These are phyloP conservation scores for Lasiosphaeria miniovina DNA, from an alignment of 495 filamentous ascomycete species.

Conservation along the genomic window DNA sequence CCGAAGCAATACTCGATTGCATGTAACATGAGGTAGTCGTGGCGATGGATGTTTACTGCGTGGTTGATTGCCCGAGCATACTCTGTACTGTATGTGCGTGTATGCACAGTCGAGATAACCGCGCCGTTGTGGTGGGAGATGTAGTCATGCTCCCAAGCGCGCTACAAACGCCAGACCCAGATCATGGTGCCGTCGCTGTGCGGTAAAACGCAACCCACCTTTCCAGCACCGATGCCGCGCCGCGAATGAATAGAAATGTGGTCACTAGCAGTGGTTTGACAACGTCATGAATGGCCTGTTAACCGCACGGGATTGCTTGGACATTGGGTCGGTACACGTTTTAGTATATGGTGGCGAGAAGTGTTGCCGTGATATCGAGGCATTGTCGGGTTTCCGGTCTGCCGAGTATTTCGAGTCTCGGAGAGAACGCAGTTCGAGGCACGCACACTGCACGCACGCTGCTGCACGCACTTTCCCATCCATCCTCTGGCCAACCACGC, in stretches of 20 bases:
- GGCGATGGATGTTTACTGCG: too few species aligned
- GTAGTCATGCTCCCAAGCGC: too few species aligned
- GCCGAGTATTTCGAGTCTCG: neutral
- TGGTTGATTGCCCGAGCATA: too few species aligned
- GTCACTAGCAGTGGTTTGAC: neutral
- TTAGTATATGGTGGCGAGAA: neutral
- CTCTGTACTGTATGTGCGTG: too few species aligned
- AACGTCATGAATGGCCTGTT: slow-evolving; percentile 14
- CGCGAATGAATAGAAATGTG: neutral
- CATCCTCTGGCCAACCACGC: slow-evolving; percentile 10
- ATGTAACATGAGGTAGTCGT: too few species aligned
- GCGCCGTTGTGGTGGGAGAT: too few species aligned
- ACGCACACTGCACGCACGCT: neutral
- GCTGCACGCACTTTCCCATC: neutral
- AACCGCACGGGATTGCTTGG: slow-evolving; percentile 9
- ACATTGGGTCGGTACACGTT: neutral
- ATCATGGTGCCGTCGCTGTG: too few species aligned
- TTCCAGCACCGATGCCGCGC: neutral
- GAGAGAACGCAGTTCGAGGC: neutral
- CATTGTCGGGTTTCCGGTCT: neutral
- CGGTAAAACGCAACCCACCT: slow-evolving; percentile 1
- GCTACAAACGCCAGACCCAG: too few species aligned
- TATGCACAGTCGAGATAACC: too few species aligned
- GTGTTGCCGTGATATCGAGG: neutral
- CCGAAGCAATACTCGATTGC: too few species aligned